Conservation (phyloP, 2,329 filamentous ascomycete genomes). For the Neurospora sp. region DNA sequence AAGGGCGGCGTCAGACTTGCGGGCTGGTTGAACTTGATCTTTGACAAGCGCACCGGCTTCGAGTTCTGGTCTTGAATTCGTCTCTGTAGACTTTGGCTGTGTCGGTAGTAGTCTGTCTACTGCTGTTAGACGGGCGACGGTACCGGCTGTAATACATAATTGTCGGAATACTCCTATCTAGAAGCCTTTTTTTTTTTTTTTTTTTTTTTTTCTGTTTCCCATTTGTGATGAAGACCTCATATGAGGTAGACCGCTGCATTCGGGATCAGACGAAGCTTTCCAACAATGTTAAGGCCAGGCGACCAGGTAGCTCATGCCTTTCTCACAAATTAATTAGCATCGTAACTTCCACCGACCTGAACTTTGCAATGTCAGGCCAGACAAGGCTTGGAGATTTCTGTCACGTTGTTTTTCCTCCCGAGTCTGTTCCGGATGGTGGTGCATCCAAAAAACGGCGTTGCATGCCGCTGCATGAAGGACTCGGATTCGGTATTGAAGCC, state of each 20-base stretch:
- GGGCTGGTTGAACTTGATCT: conserved; percentile 4
- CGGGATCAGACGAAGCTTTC: neutral
- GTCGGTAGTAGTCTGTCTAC: neutral
- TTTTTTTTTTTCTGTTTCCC: neutral
- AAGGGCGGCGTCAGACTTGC: conserved; percentile 30
- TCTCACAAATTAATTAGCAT: neutral
- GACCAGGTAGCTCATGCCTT: neutral
- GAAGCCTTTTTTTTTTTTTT: neutral
- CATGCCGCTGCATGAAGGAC: neutral
- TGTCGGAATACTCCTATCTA: neutral
- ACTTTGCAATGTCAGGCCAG: neutral
- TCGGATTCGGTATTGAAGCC: neutral
- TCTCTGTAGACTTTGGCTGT: neutral
- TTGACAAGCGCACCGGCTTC: neutral
- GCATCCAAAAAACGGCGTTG: neutral
- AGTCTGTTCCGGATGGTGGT: neutral
- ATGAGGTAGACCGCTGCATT: neutral
- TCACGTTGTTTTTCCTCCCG: neutral
- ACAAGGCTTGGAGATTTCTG: neutral
- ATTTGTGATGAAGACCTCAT: neutral
- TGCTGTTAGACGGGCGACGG: neutral
- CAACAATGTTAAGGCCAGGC: neutral
- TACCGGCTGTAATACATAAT: neutral
- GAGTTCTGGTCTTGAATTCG: neutral
- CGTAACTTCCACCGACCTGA: neutral